These are phyloP conservation scores for Volvox reticuliferus DNA, from an alignment of 139 green algal genomes.

Conservation along the genomic window DNA sequence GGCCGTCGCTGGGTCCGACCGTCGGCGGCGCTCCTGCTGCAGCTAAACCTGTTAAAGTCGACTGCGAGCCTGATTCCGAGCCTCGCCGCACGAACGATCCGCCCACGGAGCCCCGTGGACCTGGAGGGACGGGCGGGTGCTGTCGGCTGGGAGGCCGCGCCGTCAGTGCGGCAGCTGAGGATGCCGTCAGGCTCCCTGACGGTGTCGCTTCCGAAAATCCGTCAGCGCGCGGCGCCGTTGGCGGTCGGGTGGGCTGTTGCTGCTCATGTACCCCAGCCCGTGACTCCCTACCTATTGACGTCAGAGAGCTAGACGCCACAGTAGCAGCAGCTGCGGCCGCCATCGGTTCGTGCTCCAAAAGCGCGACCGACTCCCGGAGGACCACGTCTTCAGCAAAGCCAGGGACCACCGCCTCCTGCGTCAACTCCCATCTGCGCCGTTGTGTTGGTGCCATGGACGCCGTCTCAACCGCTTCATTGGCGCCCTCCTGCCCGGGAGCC, in stretches of 20 bases:
- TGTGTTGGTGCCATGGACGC: not conserved
- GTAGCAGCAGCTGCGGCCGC: not conserved
- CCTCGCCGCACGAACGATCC: not conserved
- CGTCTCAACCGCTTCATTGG: not conserved
- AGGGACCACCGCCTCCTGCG: not conserved
- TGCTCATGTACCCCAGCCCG: not conserved
- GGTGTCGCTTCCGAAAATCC: not conserved
- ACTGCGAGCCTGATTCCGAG: not conserved
- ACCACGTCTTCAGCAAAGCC: not conserved
- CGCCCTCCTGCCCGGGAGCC: not conserved
- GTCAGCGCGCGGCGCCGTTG: not conserved
- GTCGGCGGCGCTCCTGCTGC: not conserved
- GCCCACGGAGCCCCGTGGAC: not conserved
- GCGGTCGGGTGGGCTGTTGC: not conserved
- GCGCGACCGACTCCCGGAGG: not conserved
- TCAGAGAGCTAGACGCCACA: not conserved
- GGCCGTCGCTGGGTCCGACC: not conserved
- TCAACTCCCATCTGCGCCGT: not conserved
- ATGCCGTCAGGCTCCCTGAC: not conserved
- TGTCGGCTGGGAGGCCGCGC: not conserved
- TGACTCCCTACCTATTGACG: not conserved
- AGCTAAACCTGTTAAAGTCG: not conserved
- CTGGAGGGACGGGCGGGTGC: not conserved
- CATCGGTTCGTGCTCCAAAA: not conserved
- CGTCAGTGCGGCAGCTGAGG: not conserved